Percentiles rank a stretch among this genome's conserved stretches.
phyloP scores from a whole-genome alignment of 805 yeast species.

The Pichia californica region DNA sequence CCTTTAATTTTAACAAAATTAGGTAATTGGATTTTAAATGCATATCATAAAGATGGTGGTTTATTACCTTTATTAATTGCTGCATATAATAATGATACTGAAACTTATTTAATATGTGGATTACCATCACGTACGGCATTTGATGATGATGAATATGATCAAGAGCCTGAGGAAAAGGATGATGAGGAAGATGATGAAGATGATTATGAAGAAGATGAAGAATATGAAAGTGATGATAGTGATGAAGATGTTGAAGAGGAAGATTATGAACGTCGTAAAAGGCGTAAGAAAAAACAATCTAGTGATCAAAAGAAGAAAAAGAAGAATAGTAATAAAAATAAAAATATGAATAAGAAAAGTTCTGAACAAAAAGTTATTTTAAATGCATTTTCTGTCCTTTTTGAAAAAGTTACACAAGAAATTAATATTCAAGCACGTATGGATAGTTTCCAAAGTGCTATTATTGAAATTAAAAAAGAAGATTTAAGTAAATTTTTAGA shows the following conservation, averaged over 20 bases:
- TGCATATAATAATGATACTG: slow-evolving; percentile 62
- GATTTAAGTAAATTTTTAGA: slow-evolving; percentile 87
- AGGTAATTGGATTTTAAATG: slow-evolving; percentile 88
- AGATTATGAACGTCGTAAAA: background rate
- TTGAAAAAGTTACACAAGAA: slow-evolving; percentile 76
- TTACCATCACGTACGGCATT: slow-evolving; percentile 67
- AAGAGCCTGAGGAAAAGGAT: background rate
- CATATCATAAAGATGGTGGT: slow-evolving; percentile 71
- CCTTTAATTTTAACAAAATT: slow-evolving; percentile 80
- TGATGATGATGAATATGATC: slow-evolving; percentile 29
- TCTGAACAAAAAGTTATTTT: slow-evolving; percentile 43
- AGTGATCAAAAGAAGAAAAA: slow-evolving; percentile 20
- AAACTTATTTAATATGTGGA: slow-evolving; percentile 83
- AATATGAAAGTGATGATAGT: slow-evolving; percentile 17
- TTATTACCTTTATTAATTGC: slow-evolving; percentile 83
- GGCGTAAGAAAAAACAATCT: background rate
- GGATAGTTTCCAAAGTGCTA: slow-evolving; percentile 92
- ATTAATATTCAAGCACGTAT: slow-evolving; percentile 87
- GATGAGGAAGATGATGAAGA: slow-evolving; percentile 19
- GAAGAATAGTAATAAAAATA: slow-evolving; percentile 17
- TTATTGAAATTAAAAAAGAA: slow-evolving; percentile 82
- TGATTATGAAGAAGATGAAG: background rate
- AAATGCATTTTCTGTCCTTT: slow-evolving; percentile 85
- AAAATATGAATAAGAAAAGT: no score
- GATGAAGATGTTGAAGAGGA: slow-evolving; percentile 4